Base-by-base conservation (phyloP, 2,329 filamentous ascomycete genomes). In the Colletotrichum tropicicola region DNA sequence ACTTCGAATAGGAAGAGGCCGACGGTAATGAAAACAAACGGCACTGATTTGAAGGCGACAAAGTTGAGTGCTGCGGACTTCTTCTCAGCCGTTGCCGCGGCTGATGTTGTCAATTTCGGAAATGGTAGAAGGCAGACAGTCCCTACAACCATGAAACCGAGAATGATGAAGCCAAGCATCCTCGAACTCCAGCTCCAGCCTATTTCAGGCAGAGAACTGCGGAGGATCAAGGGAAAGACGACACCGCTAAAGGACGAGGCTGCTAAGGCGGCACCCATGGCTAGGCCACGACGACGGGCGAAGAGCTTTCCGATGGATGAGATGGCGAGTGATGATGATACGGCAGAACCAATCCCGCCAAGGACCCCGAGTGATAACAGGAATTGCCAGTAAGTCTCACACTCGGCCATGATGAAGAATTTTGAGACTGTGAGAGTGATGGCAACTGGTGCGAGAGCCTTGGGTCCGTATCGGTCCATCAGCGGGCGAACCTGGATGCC, bases 401-500 rank as follows among this genome's bases (percentile, higher is more conserved):
- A 85, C 57, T 84, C 73, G 0, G 80, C 83, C 32, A 85, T 74
- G 2, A 84, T 67, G 12, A 85, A 74, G 47, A 83, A 80, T 43
- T 77, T 79, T 6, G 72, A 63, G 3, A 81, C 70, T 51, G 76
- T 81, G 3, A 74, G 68, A 3, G 73, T 61, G 0, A 76, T 74
- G 6, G 80, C 81, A 15, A 73, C 62, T 4, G 79, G 69, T 1
- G 78, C 71, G 8, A 84, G 72, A 30, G 77, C 60, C 6, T 77
- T 73, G 1, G 83, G 80, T 0, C 82, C 83, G 35, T 83, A 80
- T 1, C 75, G 74, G 65, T 85, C 83, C 59, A 84, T 82, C 6
- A 85, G 59, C 3, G 83, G 82, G 0, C 83, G 81, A 10, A 83
- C 76, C 69, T 82, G 81, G 5, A 84, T 77, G 5, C 79, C 81